Conservation (phyloP, 1,284 basidiomycete genomes). For the Cutaneotrichosporon daszewskae region DNA sequence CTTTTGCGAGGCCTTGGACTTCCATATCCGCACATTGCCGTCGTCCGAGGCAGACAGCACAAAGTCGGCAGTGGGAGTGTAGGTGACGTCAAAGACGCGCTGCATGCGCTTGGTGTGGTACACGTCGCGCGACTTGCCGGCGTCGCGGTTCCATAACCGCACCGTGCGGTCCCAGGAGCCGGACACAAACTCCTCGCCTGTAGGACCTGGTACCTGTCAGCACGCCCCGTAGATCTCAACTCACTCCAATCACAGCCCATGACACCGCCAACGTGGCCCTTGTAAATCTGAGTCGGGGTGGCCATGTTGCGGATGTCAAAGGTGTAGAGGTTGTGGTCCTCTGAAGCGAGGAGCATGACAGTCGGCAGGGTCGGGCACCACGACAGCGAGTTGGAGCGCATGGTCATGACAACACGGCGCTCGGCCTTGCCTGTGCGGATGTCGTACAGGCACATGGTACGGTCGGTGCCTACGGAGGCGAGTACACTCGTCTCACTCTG, state of each 20-base stretch:
- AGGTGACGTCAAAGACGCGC: constrained; percentile 59
- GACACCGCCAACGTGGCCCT: constrained; percentile 92
- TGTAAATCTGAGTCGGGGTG: constrained; percentile 88
- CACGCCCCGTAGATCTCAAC: constrained; percentile 10
- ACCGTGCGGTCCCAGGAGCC: constrained; percentile 95
- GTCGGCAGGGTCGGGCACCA: constrained; percentile 98
- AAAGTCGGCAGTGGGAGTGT: constrained; percentile 86
- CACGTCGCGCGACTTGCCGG: constrained; percentile 76
- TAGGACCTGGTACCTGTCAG: constrained; percentile 55
- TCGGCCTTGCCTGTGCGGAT: constrained; percentile 93
- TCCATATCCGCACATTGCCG: constrained; percentile 96
- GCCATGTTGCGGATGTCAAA: constrained; percentile 88
- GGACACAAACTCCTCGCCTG: constrained; percentile 91
- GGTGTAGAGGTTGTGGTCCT: constrained; percentile 98
- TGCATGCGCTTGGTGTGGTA: constrained; percentile 99
- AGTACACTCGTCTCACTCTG: constrained; percentile 87
- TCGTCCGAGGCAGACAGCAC: constrained; percentile 93
- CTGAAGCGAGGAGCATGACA: constrained; percentile 81
- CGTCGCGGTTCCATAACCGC: constrained; percentile 85
- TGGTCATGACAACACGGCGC: constrained; percentile 82
- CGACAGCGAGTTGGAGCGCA: constrained; percentile 78
- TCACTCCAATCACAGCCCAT: constrained; percentile 84
- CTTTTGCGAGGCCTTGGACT: constrained; percentile 85
- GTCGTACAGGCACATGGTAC: constrained; percentile 94
- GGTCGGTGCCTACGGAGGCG: constrained; percentile 86